A percentile compares a stretch with the other conserved stretches of the same genome.
Conservation (phyloP, 2,329 filamentous ascomycete genomes). For the Penicillium brasilianum region DNA sequence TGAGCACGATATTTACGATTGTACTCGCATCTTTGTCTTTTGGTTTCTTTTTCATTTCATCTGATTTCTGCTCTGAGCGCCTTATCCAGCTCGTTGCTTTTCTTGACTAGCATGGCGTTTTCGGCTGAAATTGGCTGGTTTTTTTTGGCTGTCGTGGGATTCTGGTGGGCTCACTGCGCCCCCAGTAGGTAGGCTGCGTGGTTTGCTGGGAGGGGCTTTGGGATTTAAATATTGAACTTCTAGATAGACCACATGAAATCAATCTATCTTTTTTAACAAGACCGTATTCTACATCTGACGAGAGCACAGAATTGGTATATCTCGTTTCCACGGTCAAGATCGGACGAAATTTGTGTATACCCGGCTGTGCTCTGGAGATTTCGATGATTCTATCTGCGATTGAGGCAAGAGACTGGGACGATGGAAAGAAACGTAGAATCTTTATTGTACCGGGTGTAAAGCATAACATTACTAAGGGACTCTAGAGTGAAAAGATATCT, state of each 20-base stretch:
- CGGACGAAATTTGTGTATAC: no score
- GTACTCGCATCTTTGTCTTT: constrained; percentile 26
- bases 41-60: background rate
- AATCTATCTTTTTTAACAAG: background rate
- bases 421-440: no score
- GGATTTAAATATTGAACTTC: background rate
- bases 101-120: constrained; percentile 36
- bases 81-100: constrained; percentile 9
- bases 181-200: background rate
- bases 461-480: no score
- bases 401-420: no score
- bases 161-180: background rate
- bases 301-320: no score
- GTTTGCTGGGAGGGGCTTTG: background rate
- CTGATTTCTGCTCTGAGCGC: background rate
- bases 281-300: no score
- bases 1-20: constrained; percentile 30
- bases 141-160: background rate
- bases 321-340: no score
- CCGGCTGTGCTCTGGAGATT: no score
- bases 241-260: background rate
- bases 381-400: no score
- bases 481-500: no score
- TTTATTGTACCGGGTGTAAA: no score
- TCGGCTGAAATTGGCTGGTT: constrained; percentile 4